These are phyloP conservation scores for Picea mariana DNA, from an alignment of 83 land plant genomes.

Conservation along the genomic window DNA sequence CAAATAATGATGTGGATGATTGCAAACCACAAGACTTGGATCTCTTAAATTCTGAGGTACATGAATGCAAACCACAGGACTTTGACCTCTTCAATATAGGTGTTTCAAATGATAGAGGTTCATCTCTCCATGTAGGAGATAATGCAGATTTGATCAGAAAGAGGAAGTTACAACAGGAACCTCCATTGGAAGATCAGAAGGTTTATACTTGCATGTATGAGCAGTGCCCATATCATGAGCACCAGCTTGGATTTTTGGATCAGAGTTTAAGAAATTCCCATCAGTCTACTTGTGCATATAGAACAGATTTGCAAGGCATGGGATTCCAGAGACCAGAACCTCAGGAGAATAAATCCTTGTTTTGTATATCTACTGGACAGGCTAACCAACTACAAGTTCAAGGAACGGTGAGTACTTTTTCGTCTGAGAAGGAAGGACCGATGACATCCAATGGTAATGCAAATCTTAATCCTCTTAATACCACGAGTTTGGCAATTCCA, in stretches of 20 bases:
- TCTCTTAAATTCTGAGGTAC: slow-evolving; percentile 9
- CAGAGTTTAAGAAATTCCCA: slow-evolving; percentile 10
- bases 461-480: neutral
- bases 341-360: neutral
- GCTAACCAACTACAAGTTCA: slow-evolving; percentile 11
- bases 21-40: slow-evolving; percentile 15
- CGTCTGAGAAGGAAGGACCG: slow-evolving; percentile 6
- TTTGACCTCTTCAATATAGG: slow-evolving; percentile 9
- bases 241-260: neutral
- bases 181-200: slow-evolving; percentile 18
- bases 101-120: slow-evolving; percentile 19
- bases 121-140: slow-evolving; percentile 14
- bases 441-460: neutral
- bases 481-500: neutral
- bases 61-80: slow-evolving; percentile 11
- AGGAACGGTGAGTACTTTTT: neutral
- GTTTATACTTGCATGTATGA: slow-evolving; percentile 11
- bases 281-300: slow-evolving; percentile 13
- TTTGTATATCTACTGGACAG: slow-evolving; percentile 2
- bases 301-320: slow-evolving; percentile 11
- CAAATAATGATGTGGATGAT: slow-evolving; percentile 22
- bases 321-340: slow-evolving; percentile 9
- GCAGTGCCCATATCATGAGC: slow-evolving; percentile 10
- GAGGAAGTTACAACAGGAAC: slow-evolving; percentile 3
- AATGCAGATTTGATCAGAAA: neutral